phyloP scores from a whole-genome alignment of 2,329 filamentous ascomycete genomes.

The Xylaria sp. region DNA sequence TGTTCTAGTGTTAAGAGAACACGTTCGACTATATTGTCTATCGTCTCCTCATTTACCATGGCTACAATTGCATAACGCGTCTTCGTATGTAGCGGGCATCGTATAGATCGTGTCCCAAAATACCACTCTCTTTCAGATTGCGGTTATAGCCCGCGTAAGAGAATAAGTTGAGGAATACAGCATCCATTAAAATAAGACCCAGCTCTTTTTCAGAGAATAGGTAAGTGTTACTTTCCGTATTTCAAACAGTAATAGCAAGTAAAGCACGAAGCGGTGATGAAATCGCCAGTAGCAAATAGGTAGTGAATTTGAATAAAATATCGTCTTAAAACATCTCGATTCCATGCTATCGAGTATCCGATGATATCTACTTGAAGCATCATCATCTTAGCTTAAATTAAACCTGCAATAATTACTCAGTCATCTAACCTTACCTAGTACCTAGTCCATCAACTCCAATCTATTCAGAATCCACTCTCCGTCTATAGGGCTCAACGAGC shows the following conservation, averaged over 20 bases:
- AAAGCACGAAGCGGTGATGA: background rate
- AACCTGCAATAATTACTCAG: no score
- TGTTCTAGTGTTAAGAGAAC: background rate
- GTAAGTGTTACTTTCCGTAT: background rate
- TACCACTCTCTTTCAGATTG: background rate
- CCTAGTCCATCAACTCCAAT: no score
- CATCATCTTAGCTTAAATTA: no score
- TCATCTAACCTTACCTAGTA: no score
- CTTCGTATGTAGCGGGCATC: background rate
- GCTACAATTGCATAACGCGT: background rate
- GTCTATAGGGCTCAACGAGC: no score
- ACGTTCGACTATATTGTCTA: background rate
- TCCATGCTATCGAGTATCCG: no score
- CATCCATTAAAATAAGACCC: background rate
- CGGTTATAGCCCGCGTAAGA: background rate
- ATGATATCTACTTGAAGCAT: no score
- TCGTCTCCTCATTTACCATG: background rate
- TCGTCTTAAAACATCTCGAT: no score
- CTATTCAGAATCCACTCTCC: no score
- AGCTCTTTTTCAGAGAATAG: background rate
- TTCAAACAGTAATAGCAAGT: background rate
- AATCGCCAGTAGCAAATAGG: no score
- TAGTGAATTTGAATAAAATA: no score
- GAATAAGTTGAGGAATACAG: background rate
- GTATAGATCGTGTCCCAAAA: background rate